These are phyloP conservation scores for Populus hybrid DNA, from an alignment of 441 rosid species.

Conservation along the genomic window DNA sequence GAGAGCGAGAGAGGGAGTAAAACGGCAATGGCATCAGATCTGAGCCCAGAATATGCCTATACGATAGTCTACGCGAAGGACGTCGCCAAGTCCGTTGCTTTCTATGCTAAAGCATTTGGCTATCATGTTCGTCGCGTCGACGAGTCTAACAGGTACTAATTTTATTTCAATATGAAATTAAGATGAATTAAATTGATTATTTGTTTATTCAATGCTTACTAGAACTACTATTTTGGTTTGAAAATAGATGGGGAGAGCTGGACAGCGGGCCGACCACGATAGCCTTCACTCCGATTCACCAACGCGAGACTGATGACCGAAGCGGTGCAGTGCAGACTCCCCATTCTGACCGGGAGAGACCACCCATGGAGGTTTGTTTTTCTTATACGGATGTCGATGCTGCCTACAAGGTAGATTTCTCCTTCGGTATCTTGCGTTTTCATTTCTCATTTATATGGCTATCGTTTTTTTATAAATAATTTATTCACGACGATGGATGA, in stretches of 20 bases:
- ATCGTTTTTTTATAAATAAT: neutral
- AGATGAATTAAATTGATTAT: too few species aligned
- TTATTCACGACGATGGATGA: neutral
- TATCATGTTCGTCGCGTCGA: slow-evolving; percentile 63
- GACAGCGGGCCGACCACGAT: slow-evolving; percentile 82
- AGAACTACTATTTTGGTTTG: too few species aligned
- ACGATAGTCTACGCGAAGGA: slow-evolving; percentile 62
- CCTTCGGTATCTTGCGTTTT: neutral
- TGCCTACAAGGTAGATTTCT: slow-evolving; percentile 58
- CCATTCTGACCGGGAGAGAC: slow-evolving; percentile 25
- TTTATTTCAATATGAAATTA: neutral
- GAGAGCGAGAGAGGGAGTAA: neutral
- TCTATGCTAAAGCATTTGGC: slow-evolving; percentile 75
- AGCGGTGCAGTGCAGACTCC: slow-evolving; percentile 53
- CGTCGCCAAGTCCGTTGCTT: slow-evolving; percentile 64
- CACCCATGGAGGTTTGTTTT: slow-evolving; percentile 70
- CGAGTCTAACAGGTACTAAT: slow-evolving; percentile 52
- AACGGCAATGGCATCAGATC: slow-evolving; percentile 37
- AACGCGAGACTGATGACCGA: slow-evolving; percentile 70
- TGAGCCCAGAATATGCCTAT: slow-evolving; percentile 57
- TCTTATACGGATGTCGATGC: slow-evolving; percentile 68
- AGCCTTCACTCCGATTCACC: slow-evolving; percentile 79
- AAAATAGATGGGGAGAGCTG: slow-evolving; percentile 70
- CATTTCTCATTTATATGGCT: neutral
- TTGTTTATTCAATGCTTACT: neutral